Conservation (phyloP, 495 filamentous ascomycete genomes). For the Bathelium albidoporum region DNA sequence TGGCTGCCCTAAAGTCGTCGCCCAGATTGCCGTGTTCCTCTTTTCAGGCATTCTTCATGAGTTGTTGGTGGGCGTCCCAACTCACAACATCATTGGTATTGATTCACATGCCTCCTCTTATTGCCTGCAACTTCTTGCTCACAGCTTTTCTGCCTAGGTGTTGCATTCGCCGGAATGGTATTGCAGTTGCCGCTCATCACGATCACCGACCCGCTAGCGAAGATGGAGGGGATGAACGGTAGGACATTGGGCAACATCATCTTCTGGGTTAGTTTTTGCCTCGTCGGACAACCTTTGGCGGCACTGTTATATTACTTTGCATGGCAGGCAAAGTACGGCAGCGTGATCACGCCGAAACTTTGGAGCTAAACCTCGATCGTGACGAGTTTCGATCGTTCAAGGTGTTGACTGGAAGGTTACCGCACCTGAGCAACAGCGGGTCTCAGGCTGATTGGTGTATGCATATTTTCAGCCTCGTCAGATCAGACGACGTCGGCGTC, state of each 20-base stretch:
- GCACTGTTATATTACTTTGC: conserved; percentile 91
- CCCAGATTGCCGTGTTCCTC: conserved; percentile 70
- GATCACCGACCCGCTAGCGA: conserved; percentile 68
- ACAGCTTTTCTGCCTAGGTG: conserved; percentile 40
- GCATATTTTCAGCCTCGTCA: neutral
- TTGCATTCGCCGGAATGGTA: conserved; percentile 90
- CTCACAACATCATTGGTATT: conserved; percentile 86
- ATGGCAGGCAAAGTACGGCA: conserved; percentile 97
- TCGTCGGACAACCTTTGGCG: conserved; percentile 86
- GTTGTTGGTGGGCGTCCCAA: conserved; percentile 85
- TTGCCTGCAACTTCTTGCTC: neutral
- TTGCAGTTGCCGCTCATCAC: conserved; percentile 79
- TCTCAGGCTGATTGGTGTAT: neutral
- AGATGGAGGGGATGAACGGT: conserved; percentile 60
- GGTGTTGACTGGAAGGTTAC: neutral
- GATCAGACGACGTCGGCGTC: neutral
- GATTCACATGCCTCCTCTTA: conserved; percentile 14
- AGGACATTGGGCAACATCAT: conserved; percentile 78
- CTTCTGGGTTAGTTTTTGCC: conserved; percentile 91
- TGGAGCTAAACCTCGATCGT: neutral
- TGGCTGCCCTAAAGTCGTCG: conserved; percentile 57
- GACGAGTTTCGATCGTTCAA: neutral
- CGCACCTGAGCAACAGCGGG: neutral
- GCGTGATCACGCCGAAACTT: conserved; percentile 37
- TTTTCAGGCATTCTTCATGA: conserved; percentile 85